Evolutionary conservation across 768 basidiomycete species (phyloP), one percentile per base, ranked within the genome.

Genomic region (Psilocybe tampanensis): DNA sequence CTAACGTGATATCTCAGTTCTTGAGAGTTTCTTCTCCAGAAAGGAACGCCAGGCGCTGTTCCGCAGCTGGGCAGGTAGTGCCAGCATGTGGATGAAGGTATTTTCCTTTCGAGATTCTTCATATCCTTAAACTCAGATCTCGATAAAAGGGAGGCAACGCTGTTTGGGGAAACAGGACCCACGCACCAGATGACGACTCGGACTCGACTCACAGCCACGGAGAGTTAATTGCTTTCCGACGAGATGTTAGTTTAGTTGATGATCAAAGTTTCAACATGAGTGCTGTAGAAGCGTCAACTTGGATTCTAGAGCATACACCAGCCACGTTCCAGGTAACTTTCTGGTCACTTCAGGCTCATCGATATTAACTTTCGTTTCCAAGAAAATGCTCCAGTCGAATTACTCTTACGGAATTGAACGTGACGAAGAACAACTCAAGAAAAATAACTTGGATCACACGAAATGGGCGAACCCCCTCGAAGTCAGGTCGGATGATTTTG

Each of bases 401-500:
- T 98, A 95, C 72, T 94, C 92, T 8, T 90, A 86, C 68, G 94
- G 92, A 0, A 86, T 97, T 44, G 95, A 98, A 74, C 77, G 85
- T 15, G 83, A 94, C 62, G 86, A 87, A 53, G 74, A 76, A 47
- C 73, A 75, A 34, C 69, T 97, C 53, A 79, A 77, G 55, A 74
- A 69, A 59, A 96, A 95, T 70, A 80, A 89, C 63, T 61, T 76
- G 21, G 91, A 95, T 69, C 86, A 82, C 66, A 83, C 75, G 13
- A 96, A 95, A 74, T 99, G 96, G 96, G 81, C 89, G 9, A 98
- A 98, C 70, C 94, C 95, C 11, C 76, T 94, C 19, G 92, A 95
- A 72, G 78, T 88, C 18, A 82, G 86, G 89, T 89, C 61, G 22
- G 67, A 55, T 19, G 17, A 53, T 41, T 47, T 32, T 24, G 8